A percentile compares a stretch with the other conserved stretches of the same genome.
These are phyloP conservation scores for Salix brachista DNA, from an alignment of 345 rosid species.

Conservation along the genomic window DNA sequence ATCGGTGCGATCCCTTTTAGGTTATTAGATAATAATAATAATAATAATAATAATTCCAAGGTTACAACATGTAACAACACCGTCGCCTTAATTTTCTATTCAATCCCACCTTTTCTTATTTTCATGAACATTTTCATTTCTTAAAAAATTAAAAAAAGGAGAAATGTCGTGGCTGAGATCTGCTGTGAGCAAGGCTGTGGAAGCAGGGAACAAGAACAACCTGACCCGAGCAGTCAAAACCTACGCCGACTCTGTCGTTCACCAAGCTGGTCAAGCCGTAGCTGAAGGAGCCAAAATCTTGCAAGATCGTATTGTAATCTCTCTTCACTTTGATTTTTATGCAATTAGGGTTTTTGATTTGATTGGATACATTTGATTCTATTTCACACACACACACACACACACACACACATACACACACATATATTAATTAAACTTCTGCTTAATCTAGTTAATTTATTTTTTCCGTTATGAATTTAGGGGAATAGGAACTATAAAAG, in stretches of 20 bases:
- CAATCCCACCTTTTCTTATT: neutral
- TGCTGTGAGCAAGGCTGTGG: constrained; percentile 92
- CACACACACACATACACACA: too few relatives aligned
- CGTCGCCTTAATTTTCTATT: neutral
- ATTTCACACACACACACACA: neutral
- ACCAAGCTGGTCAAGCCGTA: constrained; percentile 95
- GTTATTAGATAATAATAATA: too few relatives aligned
- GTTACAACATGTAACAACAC: neutral
- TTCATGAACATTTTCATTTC: neutral
- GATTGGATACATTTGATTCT: neutral
- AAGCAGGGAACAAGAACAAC: constrained; percentile 88
- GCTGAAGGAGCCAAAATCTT: constrained; percentile 93
- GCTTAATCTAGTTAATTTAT: neutral
- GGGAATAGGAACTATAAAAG: constrained; percentile 58
- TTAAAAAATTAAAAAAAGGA: neutral
- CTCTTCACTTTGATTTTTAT: neutral
- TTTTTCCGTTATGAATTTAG: constrained; percentile 25
- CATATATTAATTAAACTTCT: neutral
- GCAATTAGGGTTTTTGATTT: neutral
- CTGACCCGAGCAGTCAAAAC: constrained; percentile 81
- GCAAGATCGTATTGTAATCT: constrained; percentile 84
- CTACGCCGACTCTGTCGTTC: constrained; percentile 93
- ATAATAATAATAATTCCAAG: too few relatives aligned
- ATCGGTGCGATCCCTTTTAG: too few relatives aligned
- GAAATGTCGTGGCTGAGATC: constrained; percentile 78